Evolutionary conservation across 2,329 filamentous ascomycete genomes (phyloP).

Genomic region (Colletotrichum sp.): DNA sequence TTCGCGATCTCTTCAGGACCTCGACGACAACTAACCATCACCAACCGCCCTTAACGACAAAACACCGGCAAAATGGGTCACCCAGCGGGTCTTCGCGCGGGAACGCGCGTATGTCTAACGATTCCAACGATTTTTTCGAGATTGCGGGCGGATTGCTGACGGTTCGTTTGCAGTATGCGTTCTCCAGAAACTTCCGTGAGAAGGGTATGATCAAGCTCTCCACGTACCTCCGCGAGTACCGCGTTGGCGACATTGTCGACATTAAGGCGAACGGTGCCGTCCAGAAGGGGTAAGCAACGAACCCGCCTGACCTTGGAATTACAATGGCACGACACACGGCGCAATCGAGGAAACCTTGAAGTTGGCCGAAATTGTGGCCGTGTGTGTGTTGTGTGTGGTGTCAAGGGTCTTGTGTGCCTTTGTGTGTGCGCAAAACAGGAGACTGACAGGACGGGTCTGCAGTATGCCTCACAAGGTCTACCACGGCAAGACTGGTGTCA

Average conservation of each 20-base stretch:
- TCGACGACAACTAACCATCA: slow-evolving; percentile 4
- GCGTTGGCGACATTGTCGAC: slow-evolving; percentile 98
- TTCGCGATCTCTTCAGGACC: background rate
- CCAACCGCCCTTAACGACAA: slow-evolving; percentile 23
- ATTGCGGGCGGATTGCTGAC: slow-evolving; percentile 32
- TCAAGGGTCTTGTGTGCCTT: background rate
- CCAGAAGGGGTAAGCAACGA: slow-evolving; percentile 84
- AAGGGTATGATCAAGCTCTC: slow-evolving; percentile 92
- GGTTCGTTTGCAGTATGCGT: slow-evolving; percentile 72
- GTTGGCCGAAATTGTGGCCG: background rate
- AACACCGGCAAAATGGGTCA: slow-evolving; percentile 75
- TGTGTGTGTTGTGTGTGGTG: background rate
- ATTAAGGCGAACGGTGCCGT: slow-evolving; percentile 98
- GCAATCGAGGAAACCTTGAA: background rate
- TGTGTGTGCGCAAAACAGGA: background rate
- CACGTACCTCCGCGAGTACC: slow-evolving; percentile 95
- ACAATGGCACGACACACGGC: background rate
- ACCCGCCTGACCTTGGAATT: background rate
- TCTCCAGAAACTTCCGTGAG: slow-evolving; percentile 93
- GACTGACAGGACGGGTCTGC: slow-evolving; percentile 38
- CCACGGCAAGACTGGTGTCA: slow-evolving; percentile 97
- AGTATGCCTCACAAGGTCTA: slow-evolving; percentile 99
- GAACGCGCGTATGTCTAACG: slow-evolving; percentile 74
- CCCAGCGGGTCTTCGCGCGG: slow-evolving; percentile 84
- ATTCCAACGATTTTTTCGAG: slow-evolving; percentile 16